phyloP scores from a whole-genome alignment of 2,329 filamentous ascomycete species.

The Fusarium sp. region DNA sequence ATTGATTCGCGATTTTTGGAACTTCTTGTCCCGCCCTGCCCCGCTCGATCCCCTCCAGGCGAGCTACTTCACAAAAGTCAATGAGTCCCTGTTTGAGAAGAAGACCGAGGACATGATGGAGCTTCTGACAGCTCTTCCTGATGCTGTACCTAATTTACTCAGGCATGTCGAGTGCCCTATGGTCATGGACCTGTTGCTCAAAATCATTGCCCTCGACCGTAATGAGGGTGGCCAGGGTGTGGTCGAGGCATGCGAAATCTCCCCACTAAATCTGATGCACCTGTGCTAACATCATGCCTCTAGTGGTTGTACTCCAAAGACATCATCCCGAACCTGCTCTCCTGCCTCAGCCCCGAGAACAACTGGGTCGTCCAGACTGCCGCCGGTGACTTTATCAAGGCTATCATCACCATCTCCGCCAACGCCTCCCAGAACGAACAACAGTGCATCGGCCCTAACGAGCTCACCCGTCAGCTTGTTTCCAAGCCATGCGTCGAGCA shows the following conservation, averaged over 20 bases:
- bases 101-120: conserved; percentile 98
- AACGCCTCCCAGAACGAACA: conserved; percentile 98
- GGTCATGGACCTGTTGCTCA: conserved; percentile 96
- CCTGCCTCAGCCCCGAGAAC: conserved; percentile 86
- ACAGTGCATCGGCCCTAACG: conserved; percentile 98
- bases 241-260: conserved; percentile 76
- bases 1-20: conserved; percentile 87
- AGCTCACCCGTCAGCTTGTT: conserved; percentile 93
- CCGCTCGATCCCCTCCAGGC: conserved; percentile 93
- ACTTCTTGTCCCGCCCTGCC: conserved; percentile 84
- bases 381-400: conserved; percentile 96
- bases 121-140: conserved; percentile 85
- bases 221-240: conserved; percentile 91
- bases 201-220: conserved; percentile 96
- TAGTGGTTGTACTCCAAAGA: conserved; percentile 93
- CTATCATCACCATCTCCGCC: conserved; percentile 98
- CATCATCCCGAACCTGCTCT: conserved; percentile 86
- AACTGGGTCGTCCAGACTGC: conserved; percentile 94
- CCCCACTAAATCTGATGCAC: conserved; percentile 1
- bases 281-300: conserved; percentile 32
- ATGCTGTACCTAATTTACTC: conserved; percentile 85
- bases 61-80: conserved; percentile 98
- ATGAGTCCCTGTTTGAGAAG: conserved; percentile 96
- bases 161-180: conserved; percentile 96
- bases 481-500: conserved; percentile 85